Evolutionary conservation across 2,329 filamentous ascomycete genomes (phyloP).

Genomic region (Lachnellula occidentalis): DNA sequence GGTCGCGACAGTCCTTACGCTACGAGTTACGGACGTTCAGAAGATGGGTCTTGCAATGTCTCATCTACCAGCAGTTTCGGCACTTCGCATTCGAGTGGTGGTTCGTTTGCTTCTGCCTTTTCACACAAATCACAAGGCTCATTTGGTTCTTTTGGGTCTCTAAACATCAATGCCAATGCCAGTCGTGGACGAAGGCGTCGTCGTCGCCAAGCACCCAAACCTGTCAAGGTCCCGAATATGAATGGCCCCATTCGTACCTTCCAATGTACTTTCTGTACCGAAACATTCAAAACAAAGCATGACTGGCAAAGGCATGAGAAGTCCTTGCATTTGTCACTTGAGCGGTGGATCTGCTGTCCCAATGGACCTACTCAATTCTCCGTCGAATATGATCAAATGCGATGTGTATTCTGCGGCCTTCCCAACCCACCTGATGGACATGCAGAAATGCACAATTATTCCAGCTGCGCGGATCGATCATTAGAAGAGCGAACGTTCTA

Average conservation of each 20-base stretch:
- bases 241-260: slow-evolving; percentile 40
- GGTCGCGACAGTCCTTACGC: slow-evolving; percentile 50
- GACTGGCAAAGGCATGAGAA: slow-evolving; percentile 70
- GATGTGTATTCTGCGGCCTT: slow-evolving; percentile 56
- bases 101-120: slow-evolving; percentile 53
- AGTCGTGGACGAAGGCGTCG: slow-evolving; percentile 27
- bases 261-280: slow-evolving; percentile 65
- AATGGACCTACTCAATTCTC: slow-evolving; percentile 51
- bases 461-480: slow-evolving; percentile 60
- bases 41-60: slow-evolving; percentile 56
- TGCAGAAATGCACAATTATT: slow-evolving; percentile 54
- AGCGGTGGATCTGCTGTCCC: slow-evolving; percentile 60
- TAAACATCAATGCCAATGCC: slow-evolving; percentile 16
- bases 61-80: slow-evolving; percentile 57
- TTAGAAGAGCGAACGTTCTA: slow-evolving; percentile 60
- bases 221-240: slow-evolving; percentile 41
- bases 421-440: slow-evolving; percentile 50
- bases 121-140: slow-evolving; percentile 55
- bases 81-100: slow-evolving; percentile 55
- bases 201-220: slow-evolving; percentile 26
- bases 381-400: slow-evolving; percentile 50
- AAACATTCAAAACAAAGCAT: slow-evolving; percentile 62
- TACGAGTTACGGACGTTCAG: slow-evolving; percentile 48
- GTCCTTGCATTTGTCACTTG: slow-evolving; percentile 58
- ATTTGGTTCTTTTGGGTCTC: slow-evolving; percentile 33